A percentile compares a stretch with the other conserved stretches of the same genome.
Conservation (phyloP, 2,329 filamentous ascomycete genomes). For the Xylaria arbuscula region DNA sequence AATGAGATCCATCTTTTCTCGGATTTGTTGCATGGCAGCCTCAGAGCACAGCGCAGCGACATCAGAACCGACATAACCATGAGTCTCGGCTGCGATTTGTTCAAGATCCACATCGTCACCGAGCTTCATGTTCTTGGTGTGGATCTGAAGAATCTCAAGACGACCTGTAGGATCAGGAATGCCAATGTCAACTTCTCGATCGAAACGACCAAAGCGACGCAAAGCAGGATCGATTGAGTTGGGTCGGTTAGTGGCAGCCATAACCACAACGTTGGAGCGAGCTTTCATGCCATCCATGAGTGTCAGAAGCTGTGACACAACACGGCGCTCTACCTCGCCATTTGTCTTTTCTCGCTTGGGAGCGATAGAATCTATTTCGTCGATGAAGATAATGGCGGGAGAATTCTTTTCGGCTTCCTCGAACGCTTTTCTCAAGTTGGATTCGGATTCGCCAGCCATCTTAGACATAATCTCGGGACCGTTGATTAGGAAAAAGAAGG, state of each 20-base stretch:
- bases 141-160: conserved; percentile 98
- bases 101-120: conserved; percentile 96
- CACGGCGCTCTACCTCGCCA: conserved; percentile 97
- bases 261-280: conserved; percentile 97
- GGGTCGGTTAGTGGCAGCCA: conserved; percentile 98
- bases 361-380: conserved; percentile 98
- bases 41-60: conserved; percentile 98
- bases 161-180: conserved; percentile 98
- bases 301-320: conserved; percentile 93
- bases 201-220: conserved; percentile 97
- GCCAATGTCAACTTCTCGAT: conserved; percentile 98
- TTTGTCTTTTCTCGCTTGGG: conserved; percentile 99
- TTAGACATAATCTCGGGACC: conserved; percentile 99
- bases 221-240: conserved; percentile 99
- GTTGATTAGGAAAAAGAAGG: conserved; percentile 99
- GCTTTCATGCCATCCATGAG: conserved; percentile 99
- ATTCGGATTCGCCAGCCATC: conserved; percentile 99
- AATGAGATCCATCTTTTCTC: conserved; percentile 99
- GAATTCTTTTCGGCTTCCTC: conserved; percentile 99
- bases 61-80: conserved; percentile 99
- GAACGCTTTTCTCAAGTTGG: conserved; percentile 98
- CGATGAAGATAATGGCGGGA: conserved; percentile 98
- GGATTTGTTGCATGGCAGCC: conserved; percentile 99
- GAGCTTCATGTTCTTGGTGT: conserved; percentile 99
- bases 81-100: conserved; percentile 95